These are phyloP conservation scores for Globisporangium carolinianum DNA, from an alignment of 352 stramenopile species.

Conservation along the genomic window DNA sequence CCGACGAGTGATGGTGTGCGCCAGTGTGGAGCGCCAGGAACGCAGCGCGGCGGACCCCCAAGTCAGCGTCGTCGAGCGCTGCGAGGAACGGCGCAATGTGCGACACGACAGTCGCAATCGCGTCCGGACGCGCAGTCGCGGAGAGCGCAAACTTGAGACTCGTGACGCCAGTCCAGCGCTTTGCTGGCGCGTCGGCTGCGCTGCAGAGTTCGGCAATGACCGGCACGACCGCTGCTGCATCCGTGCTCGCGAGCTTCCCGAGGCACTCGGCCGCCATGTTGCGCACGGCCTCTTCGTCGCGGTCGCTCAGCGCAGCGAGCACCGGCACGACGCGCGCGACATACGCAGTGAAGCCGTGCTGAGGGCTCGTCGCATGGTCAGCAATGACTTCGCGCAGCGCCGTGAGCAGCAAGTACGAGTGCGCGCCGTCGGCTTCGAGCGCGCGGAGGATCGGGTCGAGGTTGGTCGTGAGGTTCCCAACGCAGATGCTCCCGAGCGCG, in stretches of 20 bases:
- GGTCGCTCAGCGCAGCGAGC: conserved; percentile 88
- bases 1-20: conserved; percentile 91
- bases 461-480: conserved; percentile 90
- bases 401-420: conserved; percentile 96
- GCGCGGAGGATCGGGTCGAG: conserved; percentile 90
- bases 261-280: conserved; percentile 98
- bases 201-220: conserved; percentile 81
- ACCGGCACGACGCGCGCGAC: conserved; percentile 91
- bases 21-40: conserved; percentile 95
- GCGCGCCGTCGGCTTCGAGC: conserved; percentile 77
- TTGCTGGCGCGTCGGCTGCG: conserved; percentile 35
- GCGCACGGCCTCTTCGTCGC: conserved; percentile 93
- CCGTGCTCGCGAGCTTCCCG: conserved; percentile 90
- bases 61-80: conserved; percentile 93
- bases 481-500: conserved; percentile 93
- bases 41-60: conserved; percentile 92
- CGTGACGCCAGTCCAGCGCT: conserved; percentile 89
- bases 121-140: conserved; percentile 22
- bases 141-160: conserved; percentile 89
- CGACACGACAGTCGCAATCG: conserved; percentile 42
- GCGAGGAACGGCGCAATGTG: conserved; percentile 88
- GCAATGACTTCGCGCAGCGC: conserved; percentile 95
- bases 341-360: conserved; percentile 70
- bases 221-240: conserved; percentile 85
- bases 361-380: conserved; percentile 63